A percentile compares a stretch with the other conserved stretches of the same genome.
Conservation (phyloP, 2,329 filamentous ascomycete genomes). For the Aureobasidium sp. region DNA sequence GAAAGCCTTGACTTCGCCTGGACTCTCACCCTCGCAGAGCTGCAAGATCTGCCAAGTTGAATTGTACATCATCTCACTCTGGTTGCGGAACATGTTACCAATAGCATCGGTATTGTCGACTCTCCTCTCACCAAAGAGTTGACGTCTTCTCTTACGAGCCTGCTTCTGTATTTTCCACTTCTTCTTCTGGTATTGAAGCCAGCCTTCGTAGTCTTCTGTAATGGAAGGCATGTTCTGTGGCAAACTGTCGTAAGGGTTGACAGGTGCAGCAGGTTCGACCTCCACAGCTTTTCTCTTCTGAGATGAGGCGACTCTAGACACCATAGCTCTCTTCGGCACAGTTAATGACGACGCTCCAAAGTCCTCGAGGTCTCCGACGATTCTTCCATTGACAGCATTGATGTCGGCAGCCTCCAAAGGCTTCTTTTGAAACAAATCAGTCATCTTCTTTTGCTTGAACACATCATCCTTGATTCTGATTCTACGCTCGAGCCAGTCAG, state of each 20-base stretch:
- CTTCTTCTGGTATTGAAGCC: slow-evolving; percentile 90
- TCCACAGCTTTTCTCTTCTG: slow-evolving; percentile 45
- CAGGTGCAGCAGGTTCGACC: slow-evolving; percentile 46
- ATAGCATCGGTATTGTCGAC: slow-evolving; percentile 53
- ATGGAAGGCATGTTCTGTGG: slow-evolving; percentile 79
- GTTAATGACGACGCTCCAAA: slow-evolving; percentile 32
- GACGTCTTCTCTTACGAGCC: slow-evolving; percentile 73
- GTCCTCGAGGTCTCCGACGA: slow-evolving; percentile 51
- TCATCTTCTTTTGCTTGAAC: slow-evolving; percentile 98
- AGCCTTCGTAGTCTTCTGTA: slow-evolving; percentile 78
- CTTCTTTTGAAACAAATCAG: slow-evolving; percentile 73
- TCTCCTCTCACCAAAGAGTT: slow-evolving; percentile 84
- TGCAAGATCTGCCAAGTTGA: slow-evolving; percentile 95
- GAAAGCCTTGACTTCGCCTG: slow-evolving; percentile 80
- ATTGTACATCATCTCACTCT: slow-evolving; percentile 82
- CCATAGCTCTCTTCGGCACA: slow-evolving; percentile 41
- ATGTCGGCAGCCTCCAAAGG: slow-evolving; percentile 65
- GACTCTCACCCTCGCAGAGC: slow-evolving; percentile 71
- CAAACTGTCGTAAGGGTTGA: slow-evolving; percentile 74
- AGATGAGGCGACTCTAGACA: slow-evolving; percentile 27
- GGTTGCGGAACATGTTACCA: slow-evolving; percentile 76
- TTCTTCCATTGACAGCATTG: slow-evolving; percentile 54
- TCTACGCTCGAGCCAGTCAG: slow-evolving; percentile 89
- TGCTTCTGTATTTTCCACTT: slow-evolving; percentile 99
- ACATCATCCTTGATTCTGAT: slow-evolving; percentile 95